Base-by-base conservation (phyloP, 345 rosid species). In the Linum lewisii region DNA sequence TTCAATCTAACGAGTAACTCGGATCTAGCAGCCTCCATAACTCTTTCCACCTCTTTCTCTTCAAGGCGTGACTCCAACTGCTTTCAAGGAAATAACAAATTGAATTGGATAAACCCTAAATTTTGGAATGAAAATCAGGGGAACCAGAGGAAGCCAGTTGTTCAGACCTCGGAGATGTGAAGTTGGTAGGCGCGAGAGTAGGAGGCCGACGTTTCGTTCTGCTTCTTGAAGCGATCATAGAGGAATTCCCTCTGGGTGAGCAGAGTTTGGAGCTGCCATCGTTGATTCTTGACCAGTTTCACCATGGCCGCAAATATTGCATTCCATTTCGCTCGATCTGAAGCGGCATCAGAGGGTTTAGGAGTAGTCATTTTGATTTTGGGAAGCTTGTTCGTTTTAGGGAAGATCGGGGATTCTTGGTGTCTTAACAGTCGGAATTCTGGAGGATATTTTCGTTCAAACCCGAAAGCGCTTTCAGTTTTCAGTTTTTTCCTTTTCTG, bases 261-360 rank as follows among this genome's bases (percentile, higher is more conserved):
- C 21, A 87, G 81, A 20, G 81, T 68, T 50, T 73, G 69, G 26
- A 87, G 83, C 85, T 85, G 90, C 32, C 80, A 74, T 64, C 85
- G 87, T 63, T 82, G 88, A 57, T 76, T 63, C 45, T 73, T 74
- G 24, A 94, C 44, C 54, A 82, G 68, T 62, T 83, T 69, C 24
- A 85, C 78, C 59, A 85, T 29, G 23, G 71, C 67, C 37, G 79
- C 59, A 57, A 83, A 82, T 13, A 90, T 68, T 42, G 59, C 77
- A 47, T 70, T 81, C 94, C 95, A 79, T 58, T 79, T 85, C 74
- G 57, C 54, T 23, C 85, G 73, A 37, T 81, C 86, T 19, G 78
- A 66, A 1, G 80, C 62, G 6, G 58, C 59, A 62, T 54, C 32
- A 52, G 72, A 66, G 6, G 47, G 67, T 14, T 67, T 52, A 58